phyloP scores from a whole-genome alignment of 2,329 filamentous ascomycete species.

The Fonsecaea multimorphosa region DNA sequence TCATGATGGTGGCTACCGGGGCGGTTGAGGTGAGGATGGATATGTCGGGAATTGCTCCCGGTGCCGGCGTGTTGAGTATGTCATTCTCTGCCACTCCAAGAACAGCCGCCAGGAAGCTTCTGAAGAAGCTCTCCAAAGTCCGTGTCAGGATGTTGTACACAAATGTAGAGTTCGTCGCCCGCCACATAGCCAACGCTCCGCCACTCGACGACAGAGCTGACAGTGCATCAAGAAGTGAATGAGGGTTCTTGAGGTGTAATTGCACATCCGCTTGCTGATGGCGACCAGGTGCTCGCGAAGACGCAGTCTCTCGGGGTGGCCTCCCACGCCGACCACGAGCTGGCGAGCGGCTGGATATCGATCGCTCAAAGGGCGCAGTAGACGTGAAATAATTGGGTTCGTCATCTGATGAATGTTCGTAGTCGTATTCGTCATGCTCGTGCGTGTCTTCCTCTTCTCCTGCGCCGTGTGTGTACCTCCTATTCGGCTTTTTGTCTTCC shows the following conservation, averaged over 20 bases:
- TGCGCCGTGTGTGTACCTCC: not conserved
- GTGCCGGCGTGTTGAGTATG: slow-evolving; percentile 54
- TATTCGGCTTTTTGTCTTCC: slow-evolving; percentile 31
- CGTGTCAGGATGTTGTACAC: slow-evolving; percentile 86
- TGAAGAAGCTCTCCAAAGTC: slow-evolving; percentile 88
- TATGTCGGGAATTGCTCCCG: slow-evolving; percentile 41
- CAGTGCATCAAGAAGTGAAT: slow-evolving; percentile 85
- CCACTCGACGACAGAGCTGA: slow-evolving; percentile 88
- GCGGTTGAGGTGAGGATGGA: slow-evolving; percentile 83
- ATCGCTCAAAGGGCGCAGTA: slow-evolving; percentile 38
- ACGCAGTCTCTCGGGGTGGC: slow-evolving; percentile 47
- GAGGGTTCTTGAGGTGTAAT: slow-evolving; percentile 73
- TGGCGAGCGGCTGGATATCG: slow-evolving; percentile 50
- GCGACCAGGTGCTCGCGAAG: slow-evolving; percentile 12
- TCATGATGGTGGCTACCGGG: slow-evolving; percentile 78
- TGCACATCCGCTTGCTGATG: slow-evolving; percentile 58
- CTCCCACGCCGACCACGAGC: slow-evolving; percentile 40
- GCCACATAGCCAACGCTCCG: slow-evolving; percentile 92
- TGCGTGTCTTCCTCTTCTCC: slow-evolving; percentile 25
- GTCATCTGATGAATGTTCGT: slow-evolving; percentile 41
- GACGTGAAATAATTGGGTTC: slow-evolving; percentile 62
- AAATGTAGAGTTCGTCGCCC: slow-evolving; percentile 89
- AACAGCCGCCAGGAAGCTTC: slow-evolving; percentile 86
- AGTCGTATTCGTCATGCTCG: slow-evolving; percentile 45
- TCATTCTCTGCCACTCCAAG: slow-evolving; percentile 85